Conservation (phyloP, 768 basidiomycete species). For the Strobilomyces echinocephalus region DNA sequence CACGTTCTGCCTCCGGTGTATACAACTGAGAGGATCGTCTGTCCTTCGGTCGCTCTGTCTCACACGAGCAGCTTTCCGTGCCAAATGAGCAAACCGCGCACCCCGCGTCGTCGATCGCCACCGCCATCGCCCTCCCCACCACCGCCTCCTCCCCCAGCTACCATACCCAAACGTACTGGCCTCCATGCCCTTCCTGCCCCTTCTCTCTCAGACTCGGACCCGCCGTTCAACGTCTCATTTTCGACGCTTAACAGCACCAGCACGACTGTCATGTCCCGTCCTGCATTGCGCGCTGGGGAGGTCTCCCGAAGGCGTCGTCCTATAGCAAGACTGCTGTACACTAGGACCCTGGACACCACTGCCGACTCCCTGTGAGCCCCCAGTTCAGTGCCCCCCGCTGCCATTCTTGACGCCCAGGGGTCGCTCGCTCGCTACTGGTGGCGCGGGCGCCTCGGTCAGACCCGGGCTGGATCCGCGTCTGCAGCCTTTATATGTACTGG, state of each 20-base stretch:
- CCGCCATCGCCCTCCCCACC: constrained; percentile 1
- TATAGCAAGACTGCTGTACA: too few species aligned
- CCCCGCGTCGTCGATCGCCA: background rate
- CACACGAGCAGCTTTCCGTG: background rate
- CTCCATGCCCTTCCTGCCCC: constrained; percentile 3
- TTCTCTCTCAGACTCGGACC: constrained; percentile 8
- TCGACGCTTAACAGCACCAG: constrained; percentile 23
- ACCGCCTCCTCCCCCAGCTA: background rate
- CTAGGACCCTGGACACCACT: too few species aligned
- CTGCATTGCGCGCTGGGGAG: background rate
- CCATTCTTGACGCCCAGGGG: constrained; percentile 7
- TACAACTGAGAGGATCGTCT: constrained; percentile 33
- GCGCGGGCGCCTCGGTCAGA: too few species aligned
- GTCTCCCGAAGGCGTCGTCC: too few species aligned
- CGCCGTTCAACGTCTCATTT: constrained; percentile 22
- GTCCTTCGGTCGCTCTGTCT: constrained; percentile 1
- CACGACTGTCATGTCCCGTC: constrained; percentile 24
- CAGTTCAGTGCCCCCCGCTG: too few species aligned
- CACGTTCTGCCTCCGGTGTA: constrained; percentile 39
- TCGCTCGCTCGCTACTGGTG: background rate
- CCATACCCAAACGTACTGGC: background rate
- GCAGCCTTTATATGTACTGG: too few species aligned
- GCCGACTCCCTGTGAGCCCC: too few species aligned
- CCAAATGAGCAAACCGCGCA: background rate
- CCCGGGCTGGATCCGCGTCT: background rate